Base-by-base conservation (phyloP, 108 stramenopile species). In the Asterionellopsis glacialis region DNA sequence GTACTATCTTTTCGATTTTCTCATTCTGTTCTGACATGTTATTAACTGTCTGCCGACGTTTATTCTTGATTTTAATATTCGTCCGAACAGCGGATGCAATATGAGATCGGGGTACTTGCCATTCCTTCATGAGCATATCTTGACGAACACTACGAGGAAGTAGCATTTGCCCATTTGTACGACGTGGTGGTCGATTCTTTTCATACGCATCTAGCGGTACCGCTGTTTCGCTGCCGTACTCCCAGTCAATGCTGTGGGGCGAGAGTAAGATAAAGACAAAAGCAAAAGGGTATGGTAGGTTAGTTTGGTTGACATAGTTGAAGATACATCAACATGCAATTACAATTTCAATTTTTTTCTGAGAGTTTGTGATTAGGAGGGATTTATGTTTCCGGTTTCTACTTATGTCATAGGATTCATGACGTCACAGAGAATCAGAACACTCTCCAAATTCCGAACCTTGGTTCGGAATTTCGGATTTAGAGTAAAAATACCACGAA, bases 21-120 rank as follows among this genome's bases (percentile, higher is more conserved):
- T 49, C 41, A 12, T 75, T 62, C 68, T 81, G 82, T 39, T 59
- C 68, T 7, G 33, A 33, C 11, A 90, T 57, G 51, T 90, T 90
- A 48, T 68, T 79, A 12, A 86, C 78, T 0, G 88, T 90, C 5
- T 75, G 69, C 19, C 75, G 56, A 11, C 88, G 62, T 49, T 84
- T 78, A 18, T 78, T 77, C 58, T 86, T 90, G 16, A 63, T 55
- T 33, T 67, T 70, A 15, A 83, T 78, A 54, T 77, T 76, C n/a
- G 24, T 50, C 16, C 88, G 78, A 0, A 90, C 85, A 0, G 81
- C 59, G 12, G 52, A 61, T 15, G 79, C 84, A 27, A 90, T 78
- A 0, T 86, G 71, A 9, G 52, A 41, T 47, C 79, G 83, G 23
- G 69, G 55, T 11, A 75, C 61, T 45, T 69, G 47, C 69, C 81